Evolutionary conservation across 352 stramenopile species (phyloP).

Genomic region (Pythium chondricola): DNA sequence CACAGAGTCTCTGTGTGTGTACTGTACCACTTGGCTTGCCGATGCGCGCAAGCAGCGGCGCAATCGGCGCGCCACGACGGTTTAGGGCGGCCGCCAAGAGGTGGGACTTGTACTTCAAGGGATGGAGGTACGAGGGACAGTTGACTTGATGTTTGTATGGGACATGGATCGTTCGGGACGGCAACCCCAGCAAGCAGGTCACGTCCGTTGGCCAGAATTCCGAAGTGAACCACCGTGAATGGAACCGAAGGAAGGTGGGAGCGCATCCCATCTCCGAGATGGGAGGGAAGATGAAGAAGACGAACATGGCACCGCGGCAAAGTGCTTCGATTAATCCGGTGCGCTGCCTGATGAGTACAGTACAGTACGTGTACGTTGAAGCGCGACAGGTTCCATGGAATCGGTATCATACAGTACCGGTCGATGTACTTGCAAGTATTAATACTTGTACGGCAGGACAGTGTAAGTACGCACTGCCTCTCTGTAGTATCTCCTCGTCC

Average conservation of each 20-base stretch:
- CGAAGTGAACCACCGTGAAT: conserved; percentile 12
- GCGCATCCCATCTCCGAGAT: conserved; percentile 3
- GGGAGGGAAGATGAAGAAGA: neutral
- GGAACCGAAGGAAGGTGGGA: neutral
- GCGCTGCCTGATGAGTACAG: conserved; percentile 1
- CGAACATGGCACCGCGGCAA: neutral
- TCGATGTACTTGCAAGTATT: neutral
- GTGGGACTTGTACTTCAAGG: conserved; percentile 9
- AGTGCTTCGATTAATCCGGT: conserved; percentile 6
- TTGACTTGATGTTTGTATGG: conserved; percentile 12
- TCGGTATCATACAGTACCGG: too few species aligned
- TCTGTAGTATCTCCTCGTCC: neutral
- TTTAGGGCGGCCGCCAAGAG: neutral
- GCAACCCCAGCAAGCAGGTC: neutral
- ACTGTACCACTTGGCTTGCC: too few species aligned
- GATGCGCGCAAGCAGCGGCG: neutral
- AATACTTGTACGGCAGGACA: neutral
- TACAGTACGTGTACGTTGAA: neutral
- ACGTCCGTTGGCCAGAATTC: conserved; percentile 12
- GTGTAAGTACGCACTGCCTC: neutral
- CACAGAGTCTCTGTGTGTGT: too few species aligned
- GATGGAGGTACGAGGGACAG: conserved; percentile 10
- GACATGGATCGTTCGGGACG: neutral
- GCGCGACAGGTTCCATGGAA: too few species aligned
- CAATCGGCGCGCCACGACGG: neutral